Conservation (phyloP, 306 rosid genomes). For the Fragaria iinumae region DNA sequence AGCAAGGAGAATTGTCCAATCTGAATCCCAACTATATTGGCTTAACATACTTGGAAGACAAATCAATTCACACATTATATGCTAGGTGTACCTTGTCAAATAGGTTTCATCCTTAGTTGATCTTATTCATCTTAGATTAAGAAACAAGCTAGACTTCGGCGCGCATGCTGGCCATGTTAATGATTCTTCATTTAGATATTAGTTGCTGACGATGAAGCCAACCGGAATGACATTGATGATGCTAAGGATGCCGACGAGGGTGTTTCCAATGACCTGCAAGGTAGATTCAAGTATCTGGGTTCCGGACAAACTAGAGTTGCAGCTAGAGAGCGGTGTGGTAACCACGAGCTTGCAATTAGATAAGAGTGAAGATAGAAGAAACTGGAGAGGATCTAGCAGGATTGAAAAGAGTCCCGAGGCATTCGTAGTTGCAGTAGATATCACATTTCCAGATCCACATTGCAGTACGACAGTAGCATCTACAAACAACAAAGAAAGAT, state of each 20-base stretch:
- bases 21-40: not conserved
- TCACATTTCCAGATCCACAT: conserved; percentile 27
- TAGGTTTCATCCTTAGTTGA: not conserved
- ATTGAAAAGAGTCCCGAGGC: conserved; percentile 22
- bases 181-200: not conserved
- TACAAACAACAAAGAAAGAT: not conserved
- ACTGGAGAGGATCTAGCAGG: conserved; percentile 21
- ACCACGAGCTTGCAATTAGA: conserved; percentile 30
- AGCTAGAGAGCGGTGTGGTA: conserved; percentile 31
- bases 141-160: not conserved
- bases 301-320: conserved; percentile 30
- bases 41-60: not conserved
- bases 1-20: not conserved
- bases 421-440: conserved; percentile 29
- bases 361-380: conserved; percentile 17
- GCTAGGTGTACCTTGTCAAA: not conserved
- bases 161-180: not conserved
- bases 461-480: conserved; percentile 34
- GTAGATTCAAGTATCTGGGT: conserved; percentile 15
- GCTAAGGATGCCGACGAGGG: conserved; percentile 3
- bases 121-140: not conserved
- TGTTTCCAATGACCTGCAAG: conserved; percentile 8
- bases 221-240: conserved; percentile 21
- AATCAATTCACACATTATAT: not conserved
- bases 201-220: conserved; percentile 13